Evolutionary conservation across 805 yeast species (phyloP).

Genomic region (Sugiyamaella smithiae): DNA sequence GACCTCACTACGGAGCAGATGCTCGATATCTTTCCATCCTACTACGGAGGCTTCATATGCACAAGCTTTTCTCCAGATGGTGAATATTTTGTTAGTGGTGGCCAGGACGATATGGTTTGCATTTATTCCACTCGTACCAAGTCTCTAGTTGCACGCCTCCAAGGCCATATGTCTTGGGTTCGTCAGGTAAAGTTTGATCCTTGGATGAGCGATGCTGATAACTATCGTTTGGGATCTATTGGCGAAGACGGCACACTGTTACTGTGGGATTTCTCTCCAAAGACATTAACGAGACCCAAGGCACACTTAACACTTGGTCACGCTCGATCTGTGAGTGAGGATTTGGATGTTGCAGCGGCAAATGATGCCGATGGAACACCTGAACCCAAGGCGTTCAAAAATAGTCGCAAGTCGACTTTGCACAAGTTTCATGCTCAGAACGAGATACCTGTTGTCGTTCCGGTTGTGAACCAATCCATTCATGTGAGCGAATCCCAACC

Average conservation of each 20-base stretch:
- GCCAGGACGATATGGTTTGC: slow-evolving; percentile 51
- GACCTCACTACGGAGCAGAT: slow-evolving; percentile 46
- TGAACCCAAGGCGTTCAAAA: background rate
- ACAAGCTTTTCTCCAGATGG: slow-evolving; percentile 57
- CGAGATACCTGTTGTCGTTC: slow-evolving; percentile 28
- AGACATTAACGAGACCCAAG: slow-evolving; percentile 34
- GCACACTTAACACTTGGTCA: slow-evolving; percentile 3
- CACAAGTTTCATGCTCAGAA: slow-evolving; percentile 29
- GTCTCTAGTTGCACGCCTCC: slow-evolving; percentile 37
- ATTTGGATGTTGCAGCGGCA: background rate
- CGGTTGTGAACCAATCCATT: slow-evolving; percentile 29
- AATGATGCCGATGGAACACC: slow-evolving; percentile 1
- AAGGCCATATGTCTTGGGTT: slow-evolving; percentile 56
- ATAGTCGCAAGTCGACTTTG: slow-evolving; percentile 14
- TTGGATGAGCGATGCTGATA: slow-evolving; percentile 34
- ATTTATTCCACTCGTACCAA: slow-evolving; percentile 39
- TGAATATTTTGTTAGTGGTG: slow-evolving; percentile 44
- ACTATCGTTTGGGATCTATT: slow-evolving; percentile 50
- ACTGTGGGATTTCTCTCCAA: slow-evolving; percentile 55
- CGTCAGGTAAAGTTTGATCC: slow-evolving; percentile 45
- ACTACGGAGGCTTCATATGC: slow-evolving; percentile 61
- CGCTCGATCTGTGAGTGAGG: slow-evolving; percentile 6
- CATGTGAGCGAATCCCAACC: slow-evolving; percentile 26
- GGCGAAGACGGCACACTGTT: slow-evolving; percentile 55
- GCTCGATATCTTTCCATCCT: slow-evolving; percentile 58